Conservation (phyloP, 2,329 filamentous ascomycete genomes). For the Fusarium sp. region DNA sequence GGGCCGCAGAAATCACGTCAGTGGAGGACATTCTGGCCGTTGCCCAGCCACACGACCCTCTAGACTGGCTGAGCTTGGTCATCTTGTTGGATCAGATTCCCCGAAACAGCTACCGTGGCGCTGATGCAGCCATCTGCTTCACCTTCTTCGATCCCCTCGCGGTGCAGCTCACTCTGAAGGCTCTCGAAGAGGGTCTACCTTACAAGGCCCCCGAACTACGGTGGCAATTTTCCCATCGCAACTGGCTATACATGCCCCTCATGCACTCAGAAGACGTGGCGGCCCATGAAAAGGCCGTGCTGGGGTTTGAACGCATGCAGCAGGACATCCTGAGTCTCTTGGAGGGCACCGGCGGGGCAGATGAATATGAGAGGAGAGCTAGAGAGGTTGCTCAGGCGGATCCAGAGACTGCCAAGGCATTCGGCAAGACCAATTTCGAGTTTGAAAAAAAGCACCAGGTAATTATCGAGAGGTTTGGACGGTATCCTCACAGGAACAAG, state of each 20-base stretch:
- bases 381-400: constrained; percentile 42
- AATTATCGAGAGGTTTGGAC: constrained; percentile 65
- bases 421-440: constrained; percentile 41
- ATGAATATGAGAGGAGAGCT: constrained; percentile 46
- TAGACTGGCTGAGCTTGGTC: constrained; percentile 61
- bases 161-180: constrained; percentile 53
- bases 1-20: constrained; percentile 40
- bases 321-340: constrained; percentile 50
- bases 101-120: constrained; percentile 69
- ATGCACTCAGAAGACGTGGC: constrained; percentile 67
- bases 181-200: constrained; percentile 51
- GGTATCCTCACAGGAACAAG: constrained; percentile 70
- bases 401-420: constrained; percentile 40
- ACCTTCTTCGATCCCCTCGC: constrained; percentile 67
- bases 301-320: constrained; percentile 48
- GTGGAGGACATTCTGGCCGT: constrained; percentile 46
- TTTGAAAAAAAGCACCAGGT: constrained; percentile 60
- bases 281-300: constrained; percentile 55
- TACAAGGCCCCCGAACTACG: constrained; percentile 43
- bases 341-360: constrained; percentile 32
- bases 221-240: constrained; percentile 55
- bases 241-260: constrained; percentile 71
- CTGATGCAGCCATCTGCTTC: constrained; percentile 59
- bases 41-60: constrained; percentile 41
- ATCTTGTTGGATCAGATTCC: constrained; percentile 73